Evolutionary conservation across 1,284 basidiomycete species (phyloP), one percentile per base, ranked within the genome.

Genomic region (Vanrija sp.): DNA sequence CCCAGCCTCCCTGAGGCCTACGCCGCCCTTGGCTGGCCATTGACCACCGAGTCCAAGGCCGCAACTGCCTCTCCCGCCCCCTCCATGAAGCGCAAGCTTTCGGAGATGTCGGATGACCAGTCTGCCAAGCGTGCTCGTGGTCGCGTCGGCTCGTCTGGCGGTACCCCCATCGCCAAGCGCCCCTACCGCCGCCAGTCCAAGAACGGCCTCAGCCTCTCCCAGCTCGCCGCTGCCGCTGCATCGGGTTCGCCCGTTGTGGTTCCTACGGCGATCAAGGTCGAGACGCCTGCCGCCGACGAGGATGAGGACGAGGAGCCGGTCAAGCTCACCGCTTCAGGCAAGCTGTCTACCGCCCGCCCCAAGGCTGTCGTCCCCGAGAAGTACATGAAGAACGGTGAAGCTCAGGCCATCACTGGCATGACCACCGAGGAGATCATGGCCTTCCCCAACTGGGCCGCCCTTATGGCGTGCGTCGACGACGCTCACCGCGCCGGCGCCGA

Each of bases 281-380:
- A 40, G 38, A 19, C 49, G 14, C 12, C 18, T 52, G 49, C n/a
- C 57, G 57, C 23, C 58, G 43, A 21, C 43, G 60, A 21, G 12
- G 34, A 34, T 5, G 40, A 42, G n/a, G 40, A n/a, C 40, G 19
- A n/a, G 10, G 19, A 54, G 52, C 55, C 63, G 46, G 62, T 59
- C 39, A 53, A 55, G 23, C 61, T 63, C 25, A 69, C 66, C 3
- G 53, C 59, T n/a, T 63, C 65, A 14, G 68, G 66, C 60, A 70
- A 70, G 61, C 66, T 63, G 21, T 70, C 68, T 1, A 66, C 66
- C n/a, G 68, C 64, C 49, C 65, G 67, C 49, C 68, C 68, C 49
- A 67, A 67, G 63, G 64, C 66, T 38, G 67, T 69, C 52, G 69
- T 71, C 46, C 69, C 69, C 8, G 65, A 69, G 46, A 67, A 67